Evolutionary conservation across 2,329 filamentous ascomycete species (phyloP).

Genomic region (Penicillium digitatum): DNA sequence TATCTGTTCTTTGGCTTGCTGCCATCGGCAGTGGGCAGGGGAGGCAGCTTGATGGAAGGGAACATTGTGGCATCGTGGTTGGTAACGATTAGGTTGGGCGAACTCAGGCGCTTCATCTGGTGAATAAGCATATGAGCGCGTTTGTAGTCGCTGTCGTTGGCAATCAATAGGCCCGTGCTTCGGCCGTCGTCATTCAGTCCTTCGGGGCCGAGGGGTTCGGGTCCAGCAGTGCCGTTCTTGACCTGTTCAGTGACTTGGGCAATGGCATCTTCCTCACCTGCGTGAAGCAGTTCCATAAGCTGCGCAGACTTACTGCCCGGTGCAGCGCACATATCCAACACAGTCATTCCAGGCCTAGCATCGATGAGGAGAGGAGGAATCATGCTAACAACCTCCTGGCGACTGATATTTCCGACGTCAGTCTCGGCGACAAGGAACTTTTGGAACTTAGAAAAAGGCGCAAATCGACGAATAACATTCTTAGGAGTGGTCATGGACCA

Average conservation of each 20-base stretch:
- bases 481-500: slow-evolving; percentile 99
- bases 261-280: slow-evolving; percentile 84
- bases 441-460: slow-evolving; percentile 91
- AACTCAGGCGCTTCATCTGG: slow-evolving; percentile 94
- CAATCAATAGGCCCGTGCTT: slow-evolving; percentile 85
- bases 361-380: slow-evolving; percentile 94
- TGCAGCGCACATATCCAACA: slow-evolving; percentile 92
- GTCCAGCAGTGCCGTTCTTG: slow-evolving; percentile 57
- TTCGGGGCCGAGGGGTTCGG: slow-evolving; percentile 48
- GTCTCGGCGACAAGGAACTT: slow-evolving; percentile 98
- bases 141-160: slow-evolving; percentile 96
- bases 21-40: slow-evolving; percentile 52
- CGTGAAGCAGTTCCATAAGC: slow-evolving; percentile 88
- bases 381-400: slow-evolving; percentile 98
- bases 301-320: slow-evolving; percentile 97
- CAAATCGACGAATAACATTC: slow-evolving; percentile 88
- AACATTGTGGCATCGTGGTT: slow-evolving; percentile 97
- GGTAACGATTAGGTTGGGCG: slow-evolving; percentile 92
- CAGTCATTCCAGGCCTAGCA: slow-evolving; percentile 82
- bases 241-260: slow-evolving; percentile 64
- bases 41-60: slow-evolving; percentile 81
- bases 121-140: slow-evolving; percentile 96
- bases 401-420: slow-evolving; percentile 92
- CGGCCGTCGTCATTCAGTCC: slow-evolving; percentile 70
- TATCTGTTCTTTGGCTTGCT: slow-evolving; percentile 60